Evolutionary conservation across 306 rosid species (phyloP).

Genomic region (Sindora glabra): DNA sequence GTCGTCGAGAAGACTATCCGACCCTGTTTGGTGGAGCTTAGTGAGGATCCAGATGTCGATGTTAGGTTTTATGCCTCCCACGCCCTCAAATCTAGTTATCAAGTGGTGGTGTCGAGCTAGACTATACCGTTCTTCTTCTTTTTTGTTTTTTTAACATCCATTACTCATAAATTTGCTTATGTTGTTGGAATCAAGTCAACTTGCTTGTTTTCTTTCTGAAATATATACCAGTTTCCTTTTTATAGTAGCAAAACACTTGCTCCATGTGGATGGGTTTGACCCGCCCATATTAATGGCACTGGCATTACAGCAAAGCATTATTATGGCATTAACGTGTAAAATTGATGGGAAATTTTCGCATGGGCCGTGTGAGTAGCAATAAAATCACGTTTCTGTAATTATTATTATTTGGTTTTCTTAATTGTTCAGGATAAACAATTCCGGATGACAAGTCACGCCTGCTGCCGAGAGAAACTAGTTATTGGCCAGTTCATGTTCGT

Average conservation of each 20-base stretch:
- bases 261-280: constrained; percentile 17
- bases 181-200: constrained; percentile 14
- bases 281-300: constrained; percentile 10
- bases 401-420: no score
- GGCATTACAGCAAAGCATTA: no score
- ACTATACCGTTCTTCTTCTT: constrained; percentile 12
- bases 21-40: constrained; percentile 82
- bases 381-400: no score
- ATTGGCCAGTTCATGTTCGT: no score
- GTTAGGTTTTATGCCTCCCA: constrained; percentile 89
- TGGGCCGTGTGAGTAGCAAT: no score
- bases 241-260: constrained; percentile 9
- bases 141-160: not conserved
- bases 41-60: constrained; percentile 98
- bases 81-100: constrained; percentile 74
- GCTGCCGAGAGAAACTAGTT: no score
- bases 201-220: constrained; percentile 11
- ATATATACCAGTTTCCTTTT: constrained; percentile 5
- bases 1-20: constrained; percentile 84
- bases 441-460: no score
- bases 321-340: not conserved
- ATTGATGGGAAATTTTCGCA: constrained; percentile 5
- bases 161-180: constrained; percentile 7
- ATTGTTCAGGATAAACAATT: no score
- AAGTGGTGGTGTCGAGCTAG: constrained; percentile 76